Evolutionary conservation across 2,329 filamentous ascomycete species (phyloP), one percentile per base, ranked within the genome.

Genomic region (Cercospora sp.): DNA sequence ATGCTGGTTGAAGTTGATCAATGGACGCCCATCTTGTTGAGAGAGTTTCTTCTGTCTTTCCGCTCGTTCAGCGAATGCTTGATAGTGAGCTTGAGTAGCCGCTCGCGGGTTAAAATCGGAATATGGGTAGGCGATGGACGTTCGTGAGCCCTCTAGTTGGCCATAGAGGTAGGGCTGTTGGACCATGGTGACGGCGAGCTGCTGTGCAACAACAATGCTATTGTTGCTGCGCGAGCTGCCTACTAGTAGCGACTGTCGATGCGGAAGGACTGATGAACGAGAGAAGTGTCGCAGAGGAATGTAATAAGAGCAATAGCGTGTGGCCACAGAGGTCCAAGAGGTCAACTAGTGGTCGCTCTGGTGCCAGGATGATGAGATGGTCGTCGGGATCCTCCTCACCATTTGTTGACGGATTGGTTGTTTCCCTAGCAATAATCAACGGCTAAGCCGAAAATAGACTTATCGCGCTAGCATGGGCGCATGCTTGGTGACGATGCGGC

Each of bases 1-100:
- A 79, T 97, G 94, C 67, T 87, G 86, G 79, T 96, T 95, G 83
- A 97, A 91, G 70, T 97, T 81, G 72, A 96, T 87, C 69, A 97
- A 81, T 71, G 96, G 81, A 12, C 93, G 93, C 0, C 93, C 93
- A 63, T 91, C 84, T 55, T 85, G 86, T 83, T 91, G 90, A 51
- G 87, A 84, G 75, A 85, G 89, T 28, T 81, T 83, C 48, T 79
- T 77, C 33, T 81, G 83, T 36, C 78, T 77, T 18, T 87, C 83
- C 64, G 87, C 87, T 12, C 87, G 69, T 53, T 72, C 60, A 62
- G 66, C 30, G 57, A 72, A 86, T 75, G 88, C 83, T 83, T 87
- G 73, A 71, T 77, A 91, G 80, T 91, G 94, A 70, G 92, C 91
- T 77, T 93, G 87, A 23, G 93, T 94, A 60, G 93, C 86, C 68